Conservation (phyloP, 2,329 filamentous ascomycete species). For the Akanthomyces muscarius region DNA sequence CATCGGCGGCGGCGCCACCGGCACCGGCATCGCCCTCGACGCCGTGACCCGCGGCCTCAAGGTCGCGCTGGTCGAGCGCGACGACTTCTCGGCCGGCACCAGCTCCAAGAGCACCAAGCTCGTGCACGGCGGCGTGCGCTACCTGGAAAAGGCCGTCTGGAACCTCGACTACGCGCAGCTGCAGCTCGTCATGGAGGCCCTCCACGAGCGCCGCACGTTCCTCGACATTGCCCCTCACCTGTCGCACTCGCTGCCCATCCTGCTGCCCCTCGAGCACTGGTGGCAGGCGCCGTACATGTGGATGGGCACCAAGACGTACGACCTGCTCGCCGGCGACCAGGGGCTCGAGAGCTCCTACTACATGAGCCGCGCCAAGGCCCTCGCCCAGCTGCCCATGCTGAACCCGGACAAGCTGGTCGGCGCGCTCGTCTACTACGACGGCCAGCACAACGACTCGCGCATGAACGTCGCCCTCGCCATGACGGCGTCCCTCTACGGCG, state of each 20-base stretch:
- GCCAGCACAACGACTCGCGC: slow-evolving; percentile 80
- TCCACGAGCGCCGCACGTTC: slow-evolving; percentile 80
- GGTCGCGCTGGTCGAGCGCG: slow-evolving; percentile 76
- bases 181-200: slow-evolving; percentile 73
- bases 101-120: slow-evolving; percentile 86
- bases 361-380: slow-evolving; percentile 69
- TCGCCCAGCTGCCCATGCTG: slow-evolving; percentile 75
- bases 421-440: slow-evolving; percentile 81
- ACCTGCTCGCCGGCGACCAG: slow-evolving; percentile 74
- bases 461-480: slow-evolving; percentile 83
- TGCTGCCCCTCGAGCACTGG: slow-evolving; percentile 78
- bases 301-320: slow-evolving; percentile 71
- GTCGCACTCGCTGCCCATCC: slow-evolving; percentile 75
- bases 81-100: slow-evolving; percentile 78
- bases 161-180: slow-evolving; percentile 83
- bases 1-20: slow-evolving; percentile 76
- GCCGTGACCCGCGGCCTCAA: slow-evolving; percentile 74
- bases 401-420: slow-evolving; percentile 70
- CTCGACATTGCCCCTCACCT: slow-evolving; percentile 79
- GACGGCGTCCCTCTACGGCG: slow-evolving; percentile 75
- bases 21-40: slow-evolving; percentile 75
- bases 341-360: slow-evolving; percentile 83
- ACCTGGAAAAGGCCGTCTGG: slow-evolving; percentile 82
- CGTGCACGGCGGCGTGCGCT: slow-evolving; percentile 79
- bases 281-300: slow-evolving; percentile 77